A percentile compares a stretch with the other conserved stretches of the same genome.
phyloP scores from a whole-genome alignment of 164 flowering plant genomes.

The Magnolia sinica region DNA sequence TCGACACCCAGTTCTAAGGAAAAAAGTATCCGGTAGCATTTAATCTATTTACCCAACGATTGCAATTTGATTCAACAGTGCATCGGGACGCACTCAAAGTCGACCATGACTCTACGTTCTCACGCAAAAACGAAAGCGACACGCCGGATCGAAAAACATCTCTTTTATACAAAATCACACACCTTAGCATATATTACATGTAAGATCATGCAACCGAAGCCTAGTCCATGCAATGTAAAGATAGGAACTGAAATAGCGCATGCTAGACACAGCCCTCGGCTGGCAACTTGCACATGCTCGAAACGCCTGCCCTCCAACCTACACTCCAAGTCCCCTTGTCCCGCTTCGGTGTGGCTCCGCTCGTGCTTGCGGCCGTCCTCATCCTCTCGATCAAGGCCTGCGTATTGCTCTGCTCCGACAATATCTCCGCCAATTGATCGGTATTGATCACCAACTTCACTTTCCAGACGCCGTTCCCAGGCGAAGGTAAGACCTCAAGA shows the following conservation, averaged over 20 bases:
- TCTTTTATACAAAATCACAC: too few relatives aligned
- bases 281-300: background rate
- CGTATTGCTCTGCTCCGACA: slow-evolving; percentile 53
- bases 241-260: background rate
- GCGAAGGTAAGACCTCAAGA: slow-evolving; percentile 45
- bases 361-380: slow-evolving; percentile 43
- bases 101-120: too few relatives aligned
- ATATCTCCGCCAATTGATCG: slow-evolving; percentile 50
- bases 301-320: slow-evolving; percentile 7
- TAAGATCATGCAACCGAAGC: background rate
- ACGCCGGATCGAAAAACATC: too few relatives aligned
- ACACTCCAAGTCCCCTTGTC: background rate
- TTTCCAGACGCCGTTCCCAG: slow-evolving; percentile 58
- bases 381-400: slow-evolving; percentile 67
- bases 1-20: too few relatives aligned
- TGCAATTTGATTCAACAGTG: too few relatives aligned
- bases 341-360: slow-evolving; percentile 15
- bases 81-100: too few relatives aligned
- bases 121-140: too few relatives aligned
- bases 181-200: background rate
- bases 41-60: too few relatives aligned
- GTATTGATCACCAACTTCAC: slow-evolving; percentile 60
- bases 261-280: background rate
- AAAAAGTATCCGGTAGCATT: too few relatives aligned
- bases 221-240: background rate